Evolutionary conservation across 208 protist species (phyloP).

Genomic region (Leishmania major): DNA sequence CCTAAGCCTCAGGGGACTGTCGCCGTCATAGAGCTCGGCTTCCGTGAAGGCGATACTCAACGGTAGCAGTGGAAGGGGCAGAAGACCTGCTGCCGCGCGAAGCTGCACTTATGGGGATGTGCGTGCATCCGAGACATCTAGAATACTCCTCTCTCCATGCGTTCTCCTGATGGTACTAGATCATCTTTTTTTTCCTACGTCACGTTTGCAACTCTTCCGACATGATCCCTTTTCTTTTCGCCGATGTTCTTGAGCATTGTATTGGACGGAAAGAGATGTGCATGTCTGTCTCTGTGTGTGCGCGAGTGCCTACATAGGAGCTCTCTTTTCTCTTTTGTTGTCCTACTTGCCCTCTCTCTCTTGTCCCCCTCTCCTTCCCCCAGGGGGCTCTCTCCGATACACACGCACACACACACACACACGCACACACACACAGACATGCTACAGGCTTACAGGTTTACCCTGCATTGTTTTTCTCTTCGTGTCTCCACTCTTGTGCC

Average conservation of each 20-base stretch:
- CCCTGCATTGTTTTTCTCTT: background rate
- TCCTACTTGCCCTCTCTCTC: background rate
- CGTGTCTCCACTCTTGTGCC: background rate
- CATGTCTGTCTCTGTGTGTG: background rate
- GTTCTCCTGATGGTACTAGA: background rate
- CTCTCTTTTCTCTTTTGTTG: background rate
- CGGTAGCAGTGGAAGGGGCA: background rate
- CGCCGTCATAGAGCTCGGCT: conserved; percentile 25
- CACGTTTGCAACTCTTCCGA: background rate
- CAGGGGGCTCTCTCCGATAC: background rate
- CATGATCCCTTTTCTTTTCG: background rate
- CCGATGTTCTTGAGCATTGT: background rate
- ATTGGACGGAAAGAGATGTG: background rate
- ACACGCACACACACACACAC: background rate
- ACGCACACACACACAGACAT: background rate
- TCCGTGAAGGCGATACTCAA: background rate
- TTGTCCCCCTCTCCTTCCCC: background rate
- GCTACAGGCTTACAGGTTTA: background rate
- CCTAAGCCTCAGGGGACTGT: conserved; percentile 9
- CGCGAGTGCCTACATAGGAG: too few relatives aligned
- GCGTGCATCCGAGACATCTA: background rate
- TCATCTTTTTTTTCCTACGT: background rate
- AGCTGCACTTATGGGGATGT: background rate
- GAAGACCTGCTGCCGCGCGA: background rate
- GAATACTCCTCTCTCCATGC: too few relatives aligned